Base-by-base conservation (phyloP, 768 basidiomycete genomes). In the Phanerodontia chrysosporium region DNA sequence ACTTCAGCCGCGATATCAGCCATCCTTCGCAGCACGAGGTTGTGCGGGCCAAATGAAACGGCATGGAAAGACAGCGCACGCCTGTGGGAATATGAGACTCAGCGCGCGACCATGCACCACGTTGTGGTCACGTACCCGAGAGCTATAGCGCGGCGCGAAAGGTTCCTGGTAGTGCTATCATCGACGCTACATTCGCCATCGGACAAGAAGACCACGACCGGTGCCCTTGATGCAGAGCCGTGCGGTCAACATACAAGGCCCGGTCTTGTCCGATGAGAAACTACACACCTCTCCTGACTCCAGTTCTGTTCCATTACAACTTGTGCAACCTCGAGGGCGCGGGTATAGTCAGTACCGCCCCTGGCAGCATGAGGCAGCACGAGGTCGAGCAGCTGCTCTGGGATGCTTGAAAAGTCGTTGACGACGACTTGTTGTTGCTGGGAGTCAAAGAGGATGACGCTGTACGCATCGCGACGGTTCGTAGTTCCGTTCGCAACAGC, bases 61-160 rank as follows among this genome's bases (percentile, higher is more conserved):
- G 83, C 66, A 45, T 86, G 84, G 64, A 86, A 81, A 0, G 83
- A 83, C 0, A 83, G 70, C 0, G 83, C 70, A 70, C 81, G 80
- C 13, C 84, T 85, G 36, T 6, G 12, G 10, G 18, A 4, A 7
- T 9, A 18, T 18, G 4, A 5, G 16, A 42, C 8, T 42, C 7
- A 35, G n/a, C 42, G 21, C 44, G 58, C 8, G 16, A 54, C 16
- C 25, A 49, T 35, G n/a, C 16, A 9, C 28, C 8, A 14, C 10
- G 4, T 4, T n/a, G 10, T 4, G 4, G 16, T 0, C 14, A 35
- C 66, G 32, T 60, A 82, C 82, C 83, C 82, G 3, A 74, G 76
- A 22, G 72, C 68, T 22, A 80, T 60, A 0, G 83, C 75, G 1
- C 75, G 55, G 14, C 72, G 75, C 58, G 78, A 77, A 2, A 83